Conservation (phyloP, 163 green algal species). For the Prototheca wickerhamii region DNA sequence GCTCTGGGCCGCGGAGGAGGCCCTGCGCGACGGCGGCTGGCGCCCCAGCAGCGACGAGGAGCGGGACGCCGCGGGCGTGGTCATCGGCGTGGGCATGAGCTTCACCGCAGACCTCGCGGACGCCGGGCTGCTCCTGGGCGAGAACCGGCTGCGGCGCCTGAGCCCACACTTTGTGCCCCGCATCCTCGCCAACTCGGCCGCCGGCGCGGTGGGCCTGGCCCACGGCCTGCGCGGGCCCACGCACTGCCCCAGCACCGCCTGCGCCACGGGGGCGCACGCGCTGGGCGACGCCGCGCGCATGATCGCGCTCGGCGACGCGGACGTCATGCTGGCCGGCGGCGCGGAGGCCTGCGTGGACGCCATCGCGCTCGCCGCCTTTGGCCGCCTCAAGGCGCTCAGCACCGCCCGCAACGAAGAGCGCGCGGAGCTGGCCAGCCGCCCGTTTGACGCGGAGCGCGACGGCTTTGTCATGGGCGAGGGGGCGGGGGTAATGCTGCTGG, state of each 20-base stretch:
- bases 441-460: constrained; percentile 74
- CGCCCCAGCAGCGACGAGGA: constrained; percentile 12
- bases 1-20: constrained; percentile 14
- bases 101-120: constrained; percentile 67
- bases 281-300: constrained; percentile 82
- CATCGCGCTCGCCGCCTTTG: constrained; percentile 76
- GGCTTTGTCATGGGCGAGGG: constrained; percentile 95
- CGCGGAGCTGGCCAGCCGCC: constrained; percentile 45
- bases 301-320: constrained; percentile 69
- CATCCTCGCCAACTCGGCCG: constrained; percentile 87
- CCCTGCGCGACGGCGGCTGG: constrained; percentile 55
- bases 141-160: constrained; percentile 47
- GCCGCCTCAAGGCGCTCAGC: constrained; percentile 58
- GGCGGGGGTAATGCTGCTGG: constrained; percentile 75
- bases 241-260: constrained; percentile 72
- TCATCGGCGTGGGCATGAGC: constrained; percentile 85
- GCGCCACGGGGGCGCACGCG: constrained; percentile 70
- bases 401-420: constrained; percentile 51
- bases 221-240: constrained; percentile 73
- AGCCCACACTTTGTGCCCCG: constrained; percentile 87
- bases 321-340: constrained; percentile 84
- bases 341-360: constrained; percentile 84
- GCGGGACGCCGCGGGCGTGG: constrained; percentile 56
- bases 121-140: constrained; percentile 45
- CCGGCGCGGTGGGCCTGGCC: constrained; percentile 73